phyloP scores from a whole-genome alignment of 139 green algal species.

The Gonium pectorale region DNA sequence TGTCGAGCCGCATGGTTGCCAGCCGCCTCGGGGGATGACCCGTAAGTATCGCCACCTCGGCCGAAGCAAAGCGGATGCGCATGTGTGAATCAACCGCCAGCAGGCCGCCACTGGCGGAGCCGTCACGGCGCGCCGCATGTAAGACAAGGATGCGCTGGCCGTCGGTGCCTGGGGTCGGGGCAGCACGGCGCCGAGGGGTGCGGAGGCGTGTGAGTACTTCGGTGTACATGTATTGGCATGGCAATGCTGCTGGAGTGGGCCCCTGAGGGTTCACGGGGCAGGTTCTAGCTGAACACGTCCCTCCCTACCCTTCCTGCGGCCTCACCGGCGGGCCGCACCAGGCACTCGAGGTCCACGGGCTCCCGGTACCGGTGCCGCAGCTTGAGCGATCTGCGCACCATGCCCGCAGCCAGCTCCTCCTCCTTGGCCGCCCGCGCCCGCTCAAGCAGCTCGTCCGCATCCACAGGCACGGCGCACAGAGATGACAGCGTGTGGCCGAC shows the following conservation, averaged over 20 bases:
- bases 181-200: not conserved
- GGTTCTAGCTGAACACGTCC: not conserved
- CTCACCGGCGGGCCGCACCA: constrained; percentile 4
- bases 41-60: constrained; percentile 39
- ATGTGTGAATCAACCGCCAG: constrained; percentile 47
- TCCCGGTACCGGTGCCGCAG: constrained; percentile 22
- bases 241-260: not conserved
- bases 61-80: constrained; percentile 46
- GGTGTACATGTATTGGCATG: not conserved
- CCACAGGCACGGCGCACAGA: not conserved
- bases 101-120: not conserved
- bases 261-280: not conserved
- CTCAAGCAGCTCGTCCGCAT: not conserved
- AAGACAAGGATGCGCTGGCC: constrained; percentile 47
- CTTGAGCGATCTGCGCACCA: not conserved
- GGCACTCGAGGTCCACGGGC: not conserved
- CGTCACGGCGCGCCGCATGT: constrained; percentile 16
- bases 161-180: constrained; percentile 23
- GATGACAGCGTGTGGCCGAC: not conserved
- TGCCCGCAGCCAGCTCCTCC: not conserved
- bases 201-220: not conserved
- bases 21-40: constrained; percentile 43
- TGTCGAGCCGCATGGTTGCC: too few relatives aligned
- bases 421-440: not conserved
- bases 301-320: too few relatives aligned